A percentile compares a stretch with the other conserved stretches of the same genome.
Conservation (phyloP, 2,329 filamentous ascomycete genomes). For the Harringtonia aguacate region DNA sequence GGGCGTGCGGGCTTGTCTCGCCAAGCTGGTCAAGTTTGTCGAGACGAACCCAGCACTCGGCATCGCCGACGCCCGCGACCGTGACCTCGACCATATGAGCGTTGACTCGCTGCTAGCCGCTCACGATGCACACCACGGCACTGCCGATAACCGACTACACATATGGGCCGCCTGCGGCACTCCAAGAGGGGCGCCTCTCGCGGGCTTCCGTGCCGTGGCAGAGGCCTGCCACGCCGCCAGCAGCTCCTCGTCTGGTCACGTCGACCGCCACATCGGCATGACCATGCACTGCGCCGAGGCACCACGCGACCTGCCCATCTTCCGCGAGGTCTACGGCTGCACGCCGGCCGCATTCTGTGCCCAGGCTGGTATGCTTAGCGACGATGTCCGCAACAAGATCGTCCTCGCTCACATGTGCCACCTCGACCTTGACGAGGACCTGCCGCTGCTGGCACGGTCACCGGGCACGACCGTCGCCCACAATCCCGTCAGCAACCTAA, state of each 20-base stretch:
- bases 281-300: conserved; percentile 37
- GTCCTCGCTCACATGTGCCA: conserved; percentile 43
- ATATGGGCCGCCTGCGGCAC: conserved; percentile 37
- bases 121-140: conserved; percentile 10
- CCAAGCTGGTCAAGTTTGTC: conserved; percentile 24
- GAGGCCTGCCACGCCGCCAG: no score
- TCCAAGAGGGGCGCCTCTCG: conserved; percentile 29
- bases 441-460: conserved; percentile 24
- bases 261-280: conserved; percentile 27
- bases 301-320: conserved; percentile 26
- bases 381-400: no score
- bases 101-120: conserved; percentile 20
- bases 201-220: conserved; percentile 28
- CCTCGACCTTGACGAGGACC: conserved; percentile 29
- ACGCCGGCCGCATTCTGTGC: conserved; percentile 33
- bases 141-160: conserved; percentile 25
- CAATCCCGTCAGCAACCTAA: conserved; percentile 39
- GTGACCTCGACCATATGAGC: conserved; percentile 23
- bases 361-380: conserved; percentile 23
- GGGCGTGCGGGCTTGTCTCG: conserved; percentile 15
- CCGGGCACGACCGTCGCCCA: conserved; percentile 37
- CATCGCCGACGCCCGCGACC: conserved; percentile 24
- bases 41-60: conserved; percentile 22
- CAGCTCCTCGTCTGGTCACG: no score
- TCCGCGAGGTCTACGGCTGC: conserved; percentile 24